A percentile compares a stretch with the other conserved stretches of the same genome.
phyloP scores from a whole-genome alignment of 2,329 filamentous ascomycete species.

The Verticillium nubilum region DNA sequence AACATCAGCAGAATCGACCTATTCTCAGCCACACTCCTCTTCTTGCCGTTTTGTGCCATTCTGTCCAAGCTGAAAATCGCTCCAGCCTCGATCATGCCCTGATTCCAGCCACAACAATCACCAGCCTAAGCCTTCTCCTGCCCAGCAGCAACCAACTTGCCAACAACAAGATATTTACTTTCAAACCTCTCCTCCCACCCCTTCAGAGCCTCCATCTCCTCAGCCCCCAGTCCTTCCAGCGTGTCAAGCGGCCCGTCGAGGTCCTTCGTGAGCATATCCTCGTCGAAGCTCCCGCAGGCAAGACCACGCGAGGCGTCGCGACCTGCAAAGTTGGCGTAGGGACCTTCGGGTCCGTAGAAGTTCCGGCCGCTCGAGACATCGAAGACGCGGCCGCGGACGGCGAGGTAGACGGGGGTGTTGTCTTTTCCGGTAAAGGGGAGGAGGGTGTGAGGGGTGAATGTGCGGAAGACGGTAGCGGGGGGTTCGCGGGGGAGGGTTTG shows the following conservation, averaged over 20 bases:
- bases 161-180: conserved; percentile 95
- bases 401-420: conserved; percentile 73
- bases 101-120: neutral
- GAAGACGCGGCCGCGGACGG: conserved; percentile 87
- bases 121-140: conserved; percentile 23
- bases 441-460: conserved; percentile 74
- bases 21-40: too few relatives aligned
- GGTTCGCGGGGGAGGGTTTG: conserved; percentile 44
- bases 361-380: conserved; percentile 82
- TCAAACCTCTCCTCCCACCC: conserved; percentile 93
- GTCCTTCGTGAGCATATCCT: conserved; percentile 91
- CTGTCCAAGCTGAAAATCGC: too few relatives aligned
- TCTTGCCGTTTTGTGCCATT: too few relatives aligned
- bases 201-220: conserved; percentile 75
- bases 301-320: conserved; percentile 84
- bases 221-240: conserved; percentile 63
- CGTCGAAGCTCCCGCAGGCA: conserved; percentile 87
- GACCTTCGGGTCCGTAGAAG: conserved; percentile 94
- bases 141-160: conserved; percentile 62
- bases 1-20: too few relatives aligned
- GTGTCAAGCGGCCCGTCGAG: conserved; percentile 77
- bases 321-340: conserved; percentile 94
- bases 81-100: too few relatives aligned
- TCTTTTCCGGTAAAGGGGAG: conserved; percentile 77
- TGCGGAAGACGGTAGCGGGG: conserved; percentile 57